phyloP scores from a whole-genome alignment of 2,329 filamentous ascomycete genomes.

The Mariannaea sp. region DNA sequence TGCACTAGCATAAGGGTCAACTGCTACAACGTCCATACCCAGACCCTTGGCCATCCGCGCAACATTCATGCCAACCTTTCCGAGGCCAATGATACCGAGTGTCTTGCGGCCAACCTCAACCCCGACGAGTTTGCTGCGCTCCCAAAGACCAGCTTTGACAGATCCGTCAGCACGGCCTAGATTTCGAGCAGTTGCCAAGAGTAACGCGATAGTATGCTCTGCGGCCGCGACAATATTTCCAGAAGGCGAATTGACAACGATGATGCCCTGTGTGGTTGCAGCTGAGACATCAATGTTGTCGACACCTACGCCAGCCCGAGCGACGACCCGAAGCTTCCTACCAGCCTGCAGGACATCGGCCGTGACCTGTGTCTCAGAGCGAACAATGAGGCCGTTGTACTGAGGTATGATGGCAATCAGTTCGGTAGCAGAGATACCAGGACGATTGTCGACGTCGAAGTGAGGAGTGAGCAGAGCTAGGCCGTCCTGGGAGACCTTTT shows the following conservation, averaged over 20 bases:
- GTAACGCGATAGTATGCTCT: slow-evolving; percentile 75
- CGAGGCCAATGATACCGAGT: slow-evolving; percentile 75
- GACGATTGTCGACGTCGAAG: slow-evolving; percentile 72
- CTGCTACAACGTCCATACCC: slow-evolving; percentile 75
- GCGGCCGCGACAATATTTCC: slow-evolving; percentile 83
- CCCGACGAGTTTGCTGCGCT: slow-evolving; percentile 73
- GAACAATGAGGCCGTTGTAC: slow-evolving; percentile 78
- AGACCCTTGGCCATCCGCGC: slow-evolving; percentile 78
- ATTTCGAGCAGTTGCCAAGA: slow-evolving; percentile 76
- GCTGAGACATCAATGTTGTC: slow-evolving; percentile 80
- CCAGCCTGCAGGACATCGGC: slow-evolving; percentile 68
- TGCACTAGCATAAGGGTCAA: slow-evolving; percentile 77
- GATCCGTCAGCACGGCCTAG: slow-evolving; percentile 71
- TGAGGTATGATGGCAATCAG: slow-evolving; percentile 68
- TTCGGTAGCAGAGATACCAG: slow-evolving; percentile 65
- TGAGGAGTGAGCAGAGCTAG: slow-evolving; percentile 68
- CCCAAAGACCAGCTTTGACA: slow-evolving; percentile 75
- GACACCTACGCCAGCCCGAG: slow-evolving; percentile 79
- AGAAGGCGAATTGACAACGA: slow-evolving; percentile 79
- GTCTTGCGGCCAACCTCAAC: slow-evolving; percentile 80
- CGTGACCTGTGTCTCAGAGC: slow-evolving; percentile 82
- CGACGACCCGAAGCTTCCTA: slow-evolving; percentile 75
- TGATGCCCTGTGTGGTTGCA: slow-evolving; percentile 73
- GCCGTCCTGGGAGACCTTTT: slow-evolving; percentile 81
- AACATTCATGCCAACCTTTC: slow-evolving; percentile 83